Base-by-base conservation (phyloP, 2,329 filamentous ascomycete genomes). In the Sarocladiaceae sp. region DNA sequence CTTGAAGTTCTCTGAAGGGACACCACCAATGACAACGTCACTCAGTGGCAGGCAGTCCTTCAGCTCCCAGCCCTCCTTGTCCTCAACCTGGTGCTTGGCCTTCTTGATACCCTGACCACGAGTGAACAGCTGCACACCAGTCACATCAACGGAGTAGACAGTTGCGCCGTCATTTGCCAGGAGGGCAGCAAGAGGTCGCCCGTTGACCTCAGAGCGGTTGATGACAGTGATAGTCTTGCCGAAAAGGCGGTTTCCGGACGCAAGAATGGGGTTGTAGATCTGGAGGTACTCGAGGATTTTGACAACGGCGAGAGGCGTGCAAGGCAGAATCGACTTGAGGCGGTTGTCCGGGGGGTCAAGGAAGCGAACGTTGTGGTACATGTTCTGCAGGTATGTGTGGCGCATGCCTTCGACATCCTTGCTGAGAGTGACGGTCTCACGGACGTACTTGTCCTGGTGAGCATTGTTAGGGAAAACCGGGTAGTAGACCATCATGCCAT, bases 331-430 rank as follows among this genome's bases (percentile, higher is more conserved):
- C 47, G 87, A 95, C 76, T 99, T 97, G 69, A 90, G 88, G 54
- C 76, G 78, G 68, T 90, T 88, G 39, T 78, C 70, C 4, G 87
- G 86, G 22, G 84, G 76, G 71, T 99, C 94, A 53, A 99, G 79
- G 75, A 92, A 97, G 58, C 94, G 90, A 62, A 96, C 83, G 74
- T 99, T 99, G 77, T 97, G 89, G 74, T 97, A 99, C 92, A 99
- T 97, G 80, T 99, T 99, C 82, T 93, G 92, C 65, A 97, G 87
- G 73, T 97, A 92, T 66, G 86, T 86, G 71, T 97, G 93, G 61
- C 87, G 90, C 54, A 99, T 83, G 31, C 94, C 94, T 71, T 99
- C 94, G 59, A 99, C 93, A 64, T 99, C 94, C 72, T 99, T 97
- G 69, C 81, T 74, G 39, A 96, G 80, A 53, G 90, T 85, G 53